phyloP scores from a whole-genome alignment of 2,329 filamentous ascomycete species.

The Simplicillium sp. region DNA sequence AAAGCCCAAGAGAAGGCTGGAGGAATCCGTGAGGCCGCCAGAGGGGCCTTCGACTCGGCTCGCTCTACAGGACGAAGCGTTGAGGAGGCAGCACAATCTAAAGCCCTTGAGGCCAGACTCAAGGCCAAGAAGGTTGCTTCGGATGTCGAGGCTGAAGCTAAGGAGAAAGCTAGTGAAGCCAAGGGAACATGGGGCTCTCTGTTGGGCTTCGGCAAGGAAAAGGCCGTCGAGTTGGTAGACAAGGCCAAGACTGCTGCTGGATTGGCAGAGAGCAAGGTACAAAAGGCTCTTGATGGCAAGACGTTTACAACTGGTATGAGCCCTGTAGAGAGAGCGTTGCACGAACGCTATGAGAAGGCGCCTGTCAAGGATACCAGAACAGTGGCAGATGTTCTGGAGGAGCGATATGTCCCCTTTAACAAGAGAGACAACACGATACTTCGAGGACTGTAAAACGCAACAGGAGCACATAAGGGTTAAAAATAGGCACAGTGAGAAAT shows the following conservation, averaged over 20 bases:
- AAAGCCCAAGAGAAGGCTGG: constrained; percentile 22
- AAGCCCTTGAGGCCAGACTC: constrained; percentile 16
- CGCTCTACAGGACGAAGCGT: constrained; percentile 17
- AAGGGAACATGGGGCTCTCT: constrained; percentile 26
- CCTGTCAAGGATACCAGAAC: constrained; percentile 31
- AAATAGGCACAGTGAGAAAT: no score
- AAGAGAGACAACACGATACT: constrained; percentile 34
- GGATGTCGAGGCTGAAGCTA: constrained; percentile 11
- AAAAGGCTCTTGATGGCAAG: constrained; percentile 15
- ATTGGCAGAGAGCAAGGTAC: constrained; percentile 25
- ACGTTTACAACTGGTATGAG: constrained; percentile 13
- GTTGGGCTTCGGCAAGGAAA: constrained; percentile 31
- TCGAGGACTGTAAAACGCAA: constrained; percentile 23
- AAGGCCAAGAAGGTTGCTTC: constrained; percentile 12
- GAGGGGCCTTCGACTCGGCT: constrained; percentile 21
- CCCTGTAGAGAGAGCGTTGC: constrained; percentile 39
- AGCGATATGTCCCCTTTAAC: constrained; percentile 43
- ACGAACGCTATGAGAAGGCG: constrained; percentile 39
- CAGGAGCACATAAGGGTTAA: no score
- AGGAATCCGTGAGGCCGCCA: constrained; percentile 22
- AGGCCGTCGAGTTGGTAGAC: constrained; percentile 27
- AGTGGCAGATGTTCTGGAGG: constrained; percentile 42
- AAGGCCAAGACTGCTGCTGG: constrained; percentile 25
- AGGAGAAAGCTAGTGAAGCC: constrained; percentile 21
- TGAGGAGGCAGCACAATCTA: constrained; percentile 15